Conservation (phyloP, 2,329 filamentous ascomycete genomes). For the Sarocladium oryzae region DNA sequence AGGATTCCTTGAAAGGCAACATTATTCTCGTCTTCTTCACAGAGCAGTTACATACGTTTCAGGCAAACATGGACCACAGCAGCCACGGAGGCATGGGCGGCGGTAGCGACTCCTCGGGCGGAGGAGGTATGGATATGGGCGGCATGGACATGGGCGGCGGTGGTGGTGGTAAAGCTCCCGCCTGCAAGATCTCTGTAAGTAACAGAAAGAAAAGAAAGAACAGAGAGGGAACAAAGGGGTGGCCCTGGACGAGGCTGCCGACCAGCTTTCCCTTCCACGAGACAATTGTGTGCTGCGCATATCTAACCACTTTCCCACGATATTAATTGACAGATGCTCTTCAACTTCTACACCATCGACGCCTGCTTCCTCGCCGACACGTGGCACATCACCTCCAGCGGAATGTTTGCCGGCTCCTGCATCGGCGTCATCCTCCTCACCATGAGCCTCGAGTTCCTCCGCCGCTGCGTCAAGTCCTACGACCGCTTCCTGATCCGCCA, state of each 20-base stretch:
- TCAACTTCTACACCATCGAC: constrained; percentile 72
- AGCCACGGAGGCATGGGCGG: constrained; percentile 11
- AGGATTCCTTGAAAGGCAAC: too few species aligned
- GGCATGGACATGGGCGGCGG: constrained; percentile 21
- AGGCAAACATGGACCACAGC: constrained; percentile 15
- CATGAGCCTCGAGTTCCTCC: constrained; percentile 64
- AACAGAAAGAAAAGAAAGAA: too few species aligned
- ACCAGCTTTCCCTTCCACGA: too few species aligned
- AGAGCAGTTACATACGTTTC: too few species aligned
- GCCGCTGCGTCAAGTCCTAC: constrained; percentile 65
- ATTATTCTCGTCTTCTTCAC: too few species aligned
- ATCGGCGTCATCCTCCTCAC: constrained; percentile 72
- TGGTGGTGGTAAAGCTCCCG: constrained; percentile 12
- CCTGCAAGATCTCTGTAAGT: constrained; percentile 32
- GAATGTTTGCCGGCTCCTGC: constrained; percentile 74
- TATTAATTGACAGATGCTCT: constrained; percentile 62
- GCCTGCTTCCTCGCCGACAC: constrained; percentile 58
- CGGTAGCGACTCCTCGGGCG: too few species aligned
- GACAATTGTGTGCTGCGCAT: too few species aligned
- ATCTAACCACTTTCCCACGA: too few species aligned
- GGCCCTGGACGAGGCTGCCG: too few species aligned
- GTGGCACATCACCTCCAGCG: constrained; percentile 64
- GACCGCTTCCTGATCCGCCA: constrained; percentile 58
- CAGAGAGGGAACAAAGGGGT: too few species aligned
- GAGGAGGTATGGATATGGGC: not conserved